Percentiles rank a stretch among this genome's conserved stretches.
phyloP scores from a whole-genome alignment of 179 eudicot species.

The Silene noctiflora region DNA sequence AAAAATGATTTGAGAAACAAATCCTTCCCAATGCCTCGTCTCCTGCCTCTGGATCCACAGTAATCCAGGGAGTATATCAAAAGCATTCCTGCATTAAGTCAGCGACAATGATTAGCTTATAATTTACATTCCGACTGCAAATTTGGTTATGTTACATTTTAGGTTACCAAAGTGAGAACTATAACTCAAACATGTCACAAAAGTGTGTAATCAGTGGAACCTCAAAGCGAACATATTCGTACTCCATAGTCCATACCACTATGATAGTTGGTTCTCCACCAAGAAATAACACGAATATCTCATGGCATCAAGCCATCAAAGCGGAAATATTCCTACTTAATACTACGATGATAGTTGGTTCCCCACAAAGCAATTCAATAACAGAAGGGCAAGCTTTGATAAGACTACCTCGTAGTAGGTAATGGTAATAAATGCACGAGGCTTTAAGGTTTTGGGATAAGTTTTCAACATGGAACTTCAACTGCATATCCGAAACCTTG shows the following conservation, averaged over 20 bases:
- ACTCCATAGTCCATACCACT: too few relatives aligned
- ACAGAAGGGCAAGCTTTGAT: too few relatives aligned
- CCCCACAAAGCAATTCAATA: too few relatives aligned
- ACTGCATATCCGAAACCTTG: too few relatives aligned
- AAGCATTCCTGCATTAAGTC: constrained; percentile 12
- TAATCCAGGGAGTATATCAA: not conserved
- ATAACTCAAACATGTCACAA: not conserved
- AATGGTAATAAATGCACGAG: too few relatives aligned
- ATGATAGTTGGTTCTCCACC: too few relatives aligned
- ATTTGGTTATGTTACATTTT: too few relatives aligned
- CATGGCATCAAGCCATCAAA: not conserved
- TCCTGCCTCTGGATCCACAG: constrained; percentile 3
- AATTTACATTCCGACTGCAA: not conserved
- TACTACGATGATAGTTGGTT: not conserved
- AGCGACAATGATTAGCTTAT: not conserved
- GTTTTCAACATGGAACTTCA: too few relatives aligned
- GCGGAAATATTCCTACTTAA: not conserved
- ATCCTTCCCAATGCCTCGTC: not conserved
- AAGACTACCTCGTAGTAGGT: too few relatives aligned
- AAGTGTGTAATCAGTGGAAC: too few relatives aligned
- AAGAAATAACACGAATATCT: not conserved
- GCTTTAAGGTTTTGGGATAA: too few relatives aligned
- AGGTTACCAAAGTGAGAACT: not conserved
- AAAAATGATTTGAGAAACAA: not conserved
- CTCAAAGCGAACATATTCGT: too few relatives aligned